These are phyloP conservation scores for Gnetum montanum DNA, from an alignment of 75 land plant genomes.

Conservation along the genomic window DNA sequence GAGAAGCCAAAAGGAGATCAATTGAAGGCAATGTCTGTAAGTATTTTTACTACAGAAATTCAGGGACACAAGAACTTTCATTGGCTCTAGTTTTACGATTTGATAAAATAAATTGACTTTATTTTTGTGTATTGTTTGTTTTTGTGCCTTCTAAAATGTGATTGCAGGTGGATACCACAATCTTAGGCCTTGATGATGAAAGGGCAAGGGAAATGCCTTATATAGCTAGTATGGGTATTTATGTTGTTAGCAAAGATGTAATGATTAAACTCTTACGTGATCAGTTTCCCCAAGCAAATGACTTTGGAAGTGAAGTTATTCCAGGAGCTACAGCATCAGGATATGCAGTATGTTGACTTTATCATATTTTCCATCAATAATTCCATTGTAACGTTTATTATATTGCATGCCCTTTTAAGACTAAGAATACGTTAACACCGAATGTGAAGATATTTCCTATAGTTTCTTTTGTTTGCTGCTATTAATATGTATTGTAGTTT, in stretches of 20 bases:
- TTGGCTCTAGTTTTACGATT: too few relatives aligned
- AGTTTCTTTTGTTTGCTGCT: background rate
- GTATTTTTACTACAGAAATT: too few relatives aligned
- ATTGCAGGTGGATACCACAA: constrained; percentile 90
- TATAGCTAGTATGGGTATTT: constrained; percentile 97
- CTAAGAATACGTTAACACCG: background rate
- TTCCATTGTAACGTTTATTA: background rate
- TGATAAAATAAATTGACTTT: too few relatives aligned
- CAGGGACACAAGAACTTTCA: background rate
- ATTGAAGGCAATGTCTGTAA: constrained; percentile 85
- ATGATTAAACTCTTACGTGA: constrained; percentile 76
- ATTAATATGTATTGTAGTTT: background rate
- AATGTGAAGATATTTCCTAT: background rate
- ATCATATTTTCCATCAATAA: background rate
- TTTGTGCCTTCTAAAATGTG: background rate
- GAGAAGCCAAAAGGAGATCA: constrained; percentile 94
- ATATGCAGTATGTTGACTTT: constrained; percentile 47
- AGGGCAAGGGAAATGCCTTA: constrained; percentile 97
- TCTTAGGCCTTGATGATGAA: constrained; percentile 90
- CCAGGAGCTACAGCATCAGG: constrained; percentile 95
- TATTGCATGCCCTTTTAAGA: background rate
- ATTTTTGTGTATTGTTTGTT: background rate
- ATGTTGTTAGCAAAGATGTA: constrained; percentile 86
- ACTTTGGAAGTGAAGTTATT: constrained; percentile 97
- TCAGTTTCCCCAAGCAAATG: constrained; percentile 82